Evolutionary conservation across 129 eudicot species (phyloP), one percentile per base, ranked within the genome.

Genomic region (Arctium minus): DNA sequence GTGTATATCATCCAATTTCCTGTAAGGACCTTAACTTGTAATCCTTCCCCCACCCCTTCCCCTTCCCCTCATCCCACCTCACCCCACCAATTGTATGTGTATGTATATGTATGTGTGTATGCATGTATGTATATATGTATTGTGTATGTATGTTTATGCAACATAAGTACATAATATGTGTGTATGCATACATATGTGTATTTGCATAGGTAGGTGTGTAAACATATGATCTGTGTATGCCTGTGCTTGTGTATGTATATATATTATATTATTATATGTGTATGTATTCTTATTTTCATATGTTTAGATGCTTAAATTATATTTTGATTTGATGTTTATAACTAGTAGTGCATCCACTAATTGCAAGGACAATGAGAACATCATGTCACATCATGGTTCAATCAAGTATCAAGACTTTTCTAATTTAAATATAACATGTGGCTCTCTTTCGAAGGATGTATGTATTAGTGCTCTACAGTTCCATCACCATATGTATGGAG

Each of bases 1-100:
- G 29, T 67, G 27, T 29, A 71, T 18, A 71, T 79, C 33, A 79
- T 77, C 79, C 15, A 78, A n/a, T 1, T 56, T n/a, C 18, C 44
- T 77, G 72, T 53, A 64, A 64, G 70, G 70, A 53, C 80, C 37
- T 74, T 74, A 74, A 64, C 70, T n/a, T 64, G 70, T 64, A 64
- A 64, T 64, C 70, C 32, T 64, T 64, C 32, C 31, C 70, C 70
- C 70, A 64, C 70, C 70, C 70, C 64, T 12, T 13, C 65, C 18
- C 65, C 50, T 22, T 44, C 50, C 0, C 65, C 68, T 17, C 29
- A 17, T 29, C 68, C 40, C 40, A 37, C 56, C 56, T 15, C 65
- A 4, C 70, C 70, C 70, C 32, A 18, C 32, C 70, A 3, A 62
- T n/a, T 75, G 29, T 31, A 53, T 60, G 31, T 27, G 12, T n/a